Percentiles rank a stretch among this genome's conserved stretches.
Conservation (phyloP, 352 stramenopile species). For the Globisporangium spinosum region DNA sequence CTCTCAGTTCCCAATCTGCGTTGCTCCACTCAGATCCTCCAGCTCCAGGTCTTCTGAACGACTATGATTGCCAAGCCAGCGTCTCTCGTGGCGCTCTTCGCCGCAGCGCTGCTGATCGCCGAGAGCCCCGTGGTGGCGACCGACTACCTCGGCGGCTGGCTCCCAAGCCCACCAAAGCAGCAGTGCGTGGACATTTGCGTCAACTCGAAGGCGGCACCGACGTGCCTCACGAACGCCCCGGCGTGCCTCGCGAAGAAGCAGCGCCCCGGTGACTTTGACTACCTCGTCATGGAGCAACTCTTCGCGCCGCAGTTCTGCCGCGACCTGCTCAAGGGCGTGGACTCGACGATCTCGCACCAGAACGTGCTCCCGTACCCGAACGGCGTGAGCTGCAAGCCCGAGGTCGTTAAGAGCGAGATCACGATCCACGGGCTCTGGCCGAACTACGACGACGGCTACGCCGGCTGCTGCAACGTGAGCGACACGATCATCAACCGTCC, state of each 20-base stretch:
- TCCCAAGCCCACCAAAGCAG: slow-evolving; percentile 29
- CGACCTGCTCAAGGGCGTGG: slow-evolving; percentile 58
- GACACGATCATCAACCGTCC: slow-evolving; percentile 47
- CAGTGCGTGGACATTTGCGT: slow-evolving; percentile 71
- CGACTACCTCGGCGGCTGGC: slow-evolving; percentile 61
- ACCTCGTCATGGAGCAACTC: slow-evolving; percentile 71
- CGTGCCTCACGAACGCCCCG: slow-evolving; percentile 46
- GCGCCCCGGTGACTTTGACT: slow-evolving; percentile 65
- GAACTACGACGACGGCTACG: slow-evolving; percentile 69
- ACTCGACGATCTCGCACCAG: slow-evolving; percentile 57
- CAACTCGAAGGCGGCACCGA: slow-evolving; percentile 40
- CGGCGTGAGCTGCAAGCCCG: slow-evolving; percentile 37
- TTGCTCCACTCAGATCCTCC: neutral
- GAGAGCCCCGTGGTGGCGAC: slow-evolving; percentile 8
- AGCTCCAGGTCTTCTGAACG: neutral
- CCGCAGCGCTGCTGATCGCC: neutral
- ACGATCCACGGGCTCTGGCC: slow-evolving; percentile 74
- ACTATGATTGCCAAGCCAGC: slow-evolving; percentile 9
- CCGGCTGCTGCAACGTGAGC: slow-evolving; percentile 59
- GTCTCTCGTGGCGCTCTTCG: slow-evolving; percentile 4
- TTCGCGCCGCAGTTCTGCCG: slow-evolving; percentile 79
- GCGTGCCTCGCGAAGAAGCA: slow-evolving; percentile 55
- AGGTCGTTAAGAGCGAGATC: slow-evolving; percentile 45
- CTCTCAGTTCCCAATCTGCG: slow-evolving; percentile 4
- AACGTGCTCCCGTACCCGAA: slow-evolving; percentile 61